Evolutionary conservation across 306 rosid genomes (phyloP), one percentile per base, ranked within the genome.

Genomic region (Hippophae tibetana): DNA sequence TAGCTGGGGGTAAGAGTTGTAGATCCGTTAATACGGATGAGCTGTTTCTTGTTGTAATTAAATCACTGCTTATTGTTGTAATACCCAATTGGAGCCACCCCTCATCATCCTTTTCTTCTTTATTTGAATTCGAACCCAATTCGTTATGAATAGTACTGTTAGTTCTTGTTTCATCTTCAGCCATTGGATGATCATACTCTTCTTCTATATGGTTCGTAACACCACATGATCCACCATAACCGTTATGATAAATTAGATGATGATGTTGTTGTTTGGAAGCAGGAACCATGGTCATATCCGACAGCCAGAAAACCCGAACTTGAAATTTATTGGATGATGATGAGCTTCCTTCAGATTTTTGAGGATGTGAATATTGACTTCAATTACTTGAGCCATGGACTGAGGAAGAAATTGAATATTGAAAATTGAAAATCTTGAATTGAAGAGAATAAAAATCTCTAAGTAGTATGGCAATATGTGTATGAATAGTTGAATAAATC

Each of bases 201-300:
- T 69, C 70, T 63, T 12, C 53, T 49, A 49, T 13, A 0, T 69
- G 77, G 82, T 54, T 86, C 87, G 78, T 83, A 83, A 72, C 75
- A 76, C 63, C 42, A 46, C 72, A 56, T 18, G 23, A 0, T 14
- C 80, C 78, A 68, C 62, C 75, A 75, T 75, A 72, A 58, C 64
- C 73, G 63, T 48, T 48, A 13, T 12, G 12, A 7, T 13, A 48
- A 48, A 48, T 7, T 11, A 48, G 52, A 48, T 11, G 67, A 43
- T 27, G 68, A 55, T 64, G 63, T 61, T 78, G 56, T 65, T 74
- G 72, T 47, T 69, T 71, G 57, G 81, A 73, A 59, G 90, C 68
- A 72, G 90, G 86, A 77, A 89, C 82, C 95, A 86, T 86, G 79
- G 83, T 89, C 94, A 85, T 75, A 50, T 68, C 84, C 61, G 52